Percentiles rank a stretch among this genome's conserved stretches.
Evolutionary conservation across 164 flowering plant species (phyloP).

Genomic region (Berberis thunbergii): DNA sequence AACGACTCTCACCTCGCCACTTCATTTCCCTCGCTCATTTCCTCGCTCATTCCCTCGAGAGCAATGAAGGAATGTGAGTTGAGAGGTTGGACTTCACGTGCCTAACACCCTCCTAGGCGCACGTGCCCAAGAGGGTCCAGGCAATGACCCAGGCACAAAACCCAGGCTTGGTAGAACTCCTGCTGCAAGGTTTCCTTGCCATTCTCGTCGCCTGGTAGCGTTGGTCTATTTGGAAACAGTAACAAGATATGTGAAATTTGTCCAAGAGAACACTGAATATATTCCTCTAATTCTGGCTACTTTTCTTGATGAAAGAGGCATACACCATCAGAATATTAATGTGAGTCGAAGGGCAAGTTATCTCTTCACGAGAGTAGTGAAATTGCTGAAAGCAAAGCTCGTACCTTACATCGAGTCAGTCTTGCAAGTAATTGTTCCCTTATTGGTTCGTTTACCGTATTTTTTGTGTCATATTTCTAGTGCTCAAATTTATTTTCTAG

Average conservation of each 20-base stretch:
- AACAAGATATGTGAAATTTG: constrained; percentile 70
- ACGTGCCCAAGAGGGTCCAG: no score
- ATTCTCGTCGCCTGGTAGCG: constrained; percentile 87
- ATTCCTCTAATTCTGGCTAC: constrained; percentile 68
- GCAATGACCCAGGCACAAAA: no score
- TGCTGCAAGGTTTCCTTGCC: constrained; percentile 46
- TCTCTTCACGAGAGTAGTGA: constrained; percentile 92
- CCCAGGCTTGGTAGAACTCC: no score
- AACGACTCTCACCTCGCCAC: no score
- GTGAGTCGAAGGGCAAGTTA: constrained; percentile 92
- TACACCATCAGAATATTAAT: constrained; percentile 73
- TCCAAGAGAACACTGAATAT: constrained; percentile 67
- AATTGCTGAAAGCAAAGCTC: constrained; percentile 71
- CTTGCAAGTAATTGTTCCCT: constrained; percentile 56
- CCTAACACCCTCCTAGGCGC: no score
- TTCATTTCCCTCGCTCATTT: no score
- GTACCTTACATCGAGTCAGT: constrained; percentile 80
- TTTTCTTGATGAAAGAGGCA: constrained; percentile 92
- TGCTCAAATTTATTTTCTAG: constrained; percentile 2
- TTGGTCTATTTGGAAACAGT: constrained; percentile 82
- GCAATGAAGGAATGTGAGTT: no score
- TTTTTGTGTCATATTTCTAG: neutral
- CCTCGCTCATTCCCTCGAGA: no score
- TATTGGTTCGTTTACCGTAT: constrained; percentile 1
- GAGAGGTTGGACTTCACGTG: no score